A percentile compares a stretch with the other conserved stretches of the same genome.
These are phyloP conservation scores for Hypomyces rosellus DNA, from an alignment of 2,329 filamentous ascomycete species.

Conservation along the genomic window DNA sequence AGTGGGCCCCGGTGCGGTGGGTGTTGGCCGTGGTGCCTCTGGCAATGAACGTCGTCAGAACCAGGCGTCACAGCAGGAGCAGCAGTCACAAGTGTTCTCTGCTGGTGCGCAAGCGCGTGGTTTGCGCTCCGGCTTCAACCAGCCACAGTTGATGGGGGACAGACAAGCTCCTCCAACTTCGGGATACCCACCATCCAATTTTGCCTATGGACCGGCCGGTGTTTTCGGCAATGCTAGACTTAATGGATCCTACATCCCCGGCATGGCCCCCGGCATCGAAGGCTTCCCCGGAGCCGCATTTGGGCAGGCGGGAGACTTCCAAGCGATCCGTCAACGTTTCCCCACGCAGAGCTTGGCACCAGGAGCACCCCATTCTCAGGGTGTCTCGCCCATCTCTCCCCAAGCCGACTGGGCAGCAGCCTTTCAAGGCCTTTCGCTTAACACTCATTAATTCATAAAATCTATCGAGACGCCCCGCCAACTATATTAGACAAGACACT, in stretches of 20 bases:
- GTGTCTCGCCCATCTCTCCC: slow-evolving; percentile 34
- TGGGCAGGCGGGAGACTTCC: slow-evolving; percentile 37
- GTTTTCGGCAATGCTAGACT: slow-evolving; percentile 28
- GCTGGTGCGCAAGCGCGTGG: slow-evolving; percentile 32
- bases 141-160: slow-evolving; percentile 36
- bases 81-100: slow-evolving; percentile 31
- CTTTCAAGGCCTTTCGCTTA: slow-evolving; percentile 69
- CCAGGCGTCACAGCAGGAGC: slow-evolving; percentile 32
- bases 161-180: slow-evolving; percentile 32
- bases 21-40: slow-evolving; percentile 42
- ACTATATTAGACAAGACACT: slow-evolving; percentile 8
- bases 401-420: slow-evolving; percentile 55
- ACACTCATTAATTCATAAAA: slow-evolving; percentile 43
- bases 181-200: slow-evolving; percentile 29
- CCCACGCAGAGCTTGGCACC: slow-evolving; percentile 33
- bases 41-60: slow-evolving; percentile 43
- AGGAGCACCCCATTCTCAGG: slow-evolving; percentile 30
- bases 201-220: slow-evolving; percentile 27
- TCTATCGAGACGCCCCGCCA: background rate
- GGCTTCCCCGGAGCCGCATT: slow-evolving; percentile 23
- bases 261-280: slow-evolving; percentile 23
- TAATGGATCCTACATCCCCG: slow-evolving; percentile 24
- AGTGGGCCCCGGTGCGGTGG: slow-evolving; percentile 60
- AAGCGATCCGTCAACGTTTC: slow-evolving; percentile 42
- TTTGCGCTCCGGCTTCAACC: slow-evolving; percentile 37